Base-by-base conservation (phyloP, 1,139 yeast species). In the Eremothecium sinecaudum region DNA sequence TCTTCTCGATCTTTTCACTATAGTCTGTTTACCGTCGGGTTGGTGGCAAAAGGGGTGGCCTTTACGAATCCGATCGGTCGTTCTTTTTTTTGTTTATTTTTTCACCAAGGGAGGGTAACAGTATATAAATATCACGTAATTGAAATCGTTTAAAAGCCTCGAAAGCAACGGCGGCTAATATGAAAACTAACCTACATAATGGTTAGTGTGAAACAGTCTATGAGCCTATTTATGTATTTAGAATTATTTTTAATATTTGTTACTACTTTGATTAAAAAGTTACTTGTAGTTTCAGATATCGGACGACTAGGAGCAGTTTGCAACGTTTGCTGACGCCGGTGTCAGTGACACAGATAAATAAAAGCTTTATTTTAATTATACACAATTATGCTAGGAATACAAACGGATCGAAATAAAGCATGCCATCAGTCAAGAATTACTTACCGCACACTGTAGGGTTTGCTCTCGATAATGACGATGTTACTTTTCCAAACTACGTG, bases 21-120 rank as follows among this genome's bases (percentile, higher is more conserved):
- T n/a, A n/a, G n/a, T n/a, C n/a, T n/a, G n/a, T n/a, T n/a, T n/a
- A n/a, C n/a, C n/a, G n/a, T n/a, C n/a, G n/a, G n/a, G n/a, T 4
- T 27, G 30, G 30, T 27, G 30, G 30, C 30, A 27, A 27, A 27
- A 27, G 30, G 21, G 28, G 28, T n/a, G 28, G 28, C n/a, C n/a
- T n/a, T n/a, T n/a, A n/a, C n/a, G n/a, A n/a, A n/a, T n/a, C n/a
- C n/a, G n/a, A n/a, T n/a, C n/a, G n/a, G n/a, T n/a, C n/a, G n/a
- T n/a, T n/a, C n/a, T 12, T 11, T 27, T 14, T 9, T 23, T 8
- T 9, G 8, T 27, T 27, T 17, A 9, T 15, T 16, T 27, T 27
- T 27, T 27, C 30, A 27, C 30, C 30, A 27, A 27, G 30, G 30
- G 30, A 16, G 30, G 30, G 30, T 27, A 27, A 27, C 28, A 12